These are phyloP conservation scores for Colletotrichum sansevieriae DNA, from an alignment of 2,329 filamentous ascomycete genomes.

Conservation along the genomic window DNA sequence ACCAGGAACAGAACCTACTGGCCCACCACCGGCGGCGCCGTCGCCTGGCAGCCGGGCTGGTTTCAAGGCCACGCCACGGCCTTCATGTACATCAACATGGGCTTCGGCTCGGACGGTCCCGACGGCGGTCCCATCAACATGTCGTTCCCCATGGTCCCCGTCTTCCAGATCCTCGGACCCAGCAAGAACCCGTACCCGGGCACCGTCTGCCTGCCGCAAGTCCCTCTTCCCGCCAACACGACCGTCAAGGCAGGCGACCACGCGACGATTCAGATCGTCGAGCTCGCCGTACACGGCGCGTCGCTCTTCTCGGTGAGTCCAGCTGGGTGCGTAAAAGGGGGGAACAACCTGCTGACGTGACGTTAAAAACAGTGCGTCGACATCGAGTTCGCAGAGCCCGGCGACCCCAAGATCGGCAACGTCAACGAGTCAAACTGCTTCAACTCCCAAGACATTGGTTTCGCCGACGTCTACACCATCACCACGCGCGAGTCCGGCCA, in stretches of 20 bases:
- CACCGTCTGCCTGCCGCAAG: slow-evolving; percentile 89
- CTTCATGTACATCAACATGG: slow-evolving; percentile 91
- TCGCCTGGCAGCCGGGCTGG: slow-evolving; percentile 95
- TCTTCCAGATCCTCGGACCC: slow-evolving; percentile 87
- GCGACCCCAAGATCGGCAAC: slow-evolving; percentile 73
- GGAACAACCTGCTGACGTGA: slow-evolving; percentile 16
- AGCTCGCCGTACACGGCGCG: slow-evolving; percentile 86
- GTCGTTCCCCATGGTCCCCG: slow-evolving; percentile 83
- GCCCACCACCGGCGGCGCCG: slow-evolving; percentile 88
- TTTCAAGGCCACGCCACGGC: slow-evolving; percentile 89
- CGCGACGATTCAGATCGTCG: slow-evolving; percentile 90
- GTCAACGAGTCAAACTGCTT: slow-evolving; percentile 89
- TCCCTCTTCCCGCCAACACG: slow-evolving; percentile 81
- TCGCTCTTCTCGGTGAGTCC: slow-evolving; percentile 80
- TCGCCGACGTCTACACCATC: slow-evolving; percentile 82
- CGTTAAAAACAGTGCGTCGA: slow-evolving; percentile 80
- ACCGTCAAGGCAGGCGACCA: slow-evolving; percentile 84
- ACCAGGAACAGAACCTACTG: slow-evolving; percentile 91
- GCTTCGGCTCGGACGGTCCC: slow-evolving; percentile 78
- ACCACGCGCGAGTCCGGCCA: slow-evolving; percentile 59
- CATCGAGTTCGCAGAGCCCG: slow-evolving; percentile 87
- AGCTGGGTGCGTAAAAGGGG: too few species aligned
- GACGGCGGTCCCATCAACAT: slow-evolving; percentile 82
- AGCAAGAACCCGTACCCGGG: slow-evolving; percentile 88
- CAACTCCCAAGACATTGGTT: slow-evolving; percentile 84